These are phyloP conservation scores for Suillus decipiens DNA, from an alignment of 768 basidiomycete genomes.

Conservation along the genomic window DNA sequence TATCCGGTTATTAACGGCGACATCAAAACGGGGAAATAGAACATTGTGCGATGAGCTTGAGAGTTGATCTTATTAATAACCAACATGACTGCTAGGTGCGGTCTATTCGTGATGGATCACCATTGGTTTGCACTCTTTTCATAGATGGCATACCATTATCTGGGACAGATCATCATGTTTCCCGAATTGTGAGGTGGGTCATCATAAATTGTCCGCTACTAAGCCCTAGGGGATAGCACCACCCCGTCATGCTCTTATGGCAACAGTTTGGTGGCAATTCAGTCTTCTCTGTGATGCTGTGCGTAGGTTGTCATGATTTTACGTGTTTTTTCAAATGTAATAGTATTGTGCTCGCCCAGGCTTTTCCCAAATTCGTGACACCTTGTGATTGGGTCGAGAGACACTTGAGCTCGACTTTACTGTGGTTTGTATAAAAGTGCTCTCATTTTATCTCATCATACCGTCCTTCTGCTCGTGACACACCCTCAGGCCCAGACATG, in stretches of 20 bases:
- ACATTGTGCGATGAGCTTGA: not conserved
- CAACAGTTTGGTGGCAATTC: not conserved
- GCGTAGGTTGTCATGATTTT: not conserved
- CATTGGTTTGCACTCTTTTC: not conserved
- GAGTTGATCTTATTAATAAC: not conserved
- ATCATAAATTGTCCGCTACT: not conserved
- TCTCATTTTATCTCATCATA: not conserved
- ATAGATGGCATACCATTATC: not conserved
- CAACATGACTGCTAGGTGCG: not conserved
- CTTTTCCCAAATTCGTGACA: not conserved
- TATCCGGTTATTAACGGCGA: not conserved
- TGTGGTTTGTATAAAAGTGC: not conserved
- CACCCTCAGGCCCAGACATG: constrained; percentile 19
- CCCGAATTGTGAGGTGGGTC: not conserved
- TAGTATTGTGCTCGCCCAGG: not conserved
- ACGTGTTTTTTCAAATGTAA: not conserved
- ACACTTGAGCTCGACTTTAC: not conserved
- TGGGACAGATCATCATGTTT: not conserved
- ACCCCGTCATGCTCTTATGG: not conserved
- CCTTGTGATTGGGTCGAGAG: not conserved
- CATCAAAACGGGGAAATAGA: not conserved
- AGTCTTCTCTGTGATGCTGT: not conserved
- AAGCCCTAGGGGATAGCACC: not conserved
- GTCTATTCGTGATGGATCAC: not conserved
- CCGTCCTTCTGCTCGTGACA: not conserved